phyloP scores from a whole-genome alignment of 768 basidiomycete species.

The Solioccasus polychromus region DNA sequence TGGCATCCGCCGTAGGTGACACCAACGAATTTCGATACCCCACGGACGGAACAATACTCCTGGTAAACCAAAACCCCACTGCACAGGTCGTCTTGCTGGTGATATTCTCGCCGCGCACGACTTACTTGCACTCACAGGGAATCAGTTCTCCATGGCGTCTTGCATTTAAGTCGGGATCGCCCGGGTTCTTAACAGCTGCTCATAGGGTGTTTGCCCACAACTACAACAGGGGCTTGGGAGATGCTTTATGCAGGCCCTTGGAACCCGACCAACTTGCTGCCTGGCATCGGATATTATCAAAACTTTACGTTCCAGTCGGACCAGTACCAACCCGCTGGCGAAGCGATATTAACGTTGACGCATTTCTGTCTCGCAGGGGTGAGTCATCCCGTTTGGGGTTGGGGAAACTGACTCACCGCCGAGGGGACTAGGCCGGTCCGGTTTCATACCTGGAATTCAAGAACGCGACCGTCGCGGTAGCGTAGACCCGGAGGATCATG shows the following conservation, averaged over 20 bases:
- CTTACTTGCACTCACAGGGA: background rate
- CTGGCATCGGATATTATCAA: slow-evolving; percentile 15
- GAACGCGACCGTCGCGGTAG: slow-evolving; percentile 18
- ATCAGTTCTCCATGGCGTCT: slow-evolving; percentile 14
- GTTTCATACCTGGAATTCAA: slow-evolving; percentile 20
- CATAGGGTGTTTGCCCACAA: slow-evolving; percentile 14
- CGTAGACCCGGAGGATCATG: background rate
- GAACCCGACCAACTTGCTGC: slow-evolving; percentile 3
- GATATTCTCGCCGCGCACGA: background rate
- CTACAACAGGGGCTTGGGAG: slow-evolving; percentile 13
- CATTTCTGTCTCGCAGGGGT: slow-evolving; percentile 18
- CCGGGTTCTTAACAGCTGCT: slow-evolving; percentile 16
- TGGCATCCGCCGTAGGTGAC: slow-evolving; percentile 4
- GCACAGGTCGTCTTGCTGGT: slow-evolving; percentile 20
- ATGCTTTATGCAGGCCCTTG: slow-evolving; percentile 21
- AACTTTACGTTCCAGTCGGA: slow-evolving; percentile 16
- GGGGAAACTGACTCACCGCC: background rate
- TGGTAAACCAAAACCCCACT: slow-evolving; percentile 10
- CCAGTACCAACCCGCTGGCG: slow-evolving; percentile 10
- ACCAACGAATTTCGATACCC: slow-evolving; percentile 23
- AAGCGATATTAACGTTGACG: slow-evolving; percentile 17
- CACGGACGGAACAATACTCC: slow-evolving; percentile 15
- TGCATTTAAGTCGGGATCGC: slow-evolving; percentile 21
- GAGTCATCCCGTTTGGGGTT: background rate
- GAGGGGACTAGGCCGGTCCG: slow-evolving; percentile 9